Evolutionary conservation across 2,329 filamentous ascomycete species (phyloP).

Genomic region (Trichoderma sp.): DNA sequence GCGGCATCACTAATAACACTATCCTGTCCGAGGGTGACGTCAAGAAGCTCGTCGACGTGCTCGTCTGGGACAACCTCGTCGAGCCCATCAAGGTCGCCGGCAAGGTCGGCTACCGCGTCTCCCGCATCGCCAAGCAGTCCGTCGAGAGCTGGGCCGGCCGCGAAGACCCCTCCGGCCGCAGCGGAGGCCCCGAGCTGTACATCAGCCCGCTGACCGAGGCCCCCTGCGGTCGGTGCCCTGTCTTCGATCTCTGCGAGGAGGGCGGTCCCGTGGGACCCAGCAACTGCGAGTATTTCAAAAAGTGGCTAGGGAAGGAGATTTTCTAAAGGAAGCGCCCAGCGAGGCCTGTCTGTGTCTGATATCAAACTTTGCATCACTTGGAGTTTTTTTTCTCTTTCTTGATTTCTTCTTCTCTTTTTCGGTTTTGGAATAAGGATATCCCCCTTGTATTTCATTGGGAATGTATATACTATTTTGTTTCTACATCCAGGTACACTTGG

Average conservation of each 20-base stretch:
- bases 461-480: not conserved
- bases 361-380: conserved; percentile 23
- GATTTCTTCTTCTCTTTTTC: not conserved
- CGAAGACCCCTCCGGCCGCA: conserved; percentile 36
- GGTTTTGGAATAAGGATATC: not conserved
- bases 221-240: conserved; percentile 87
- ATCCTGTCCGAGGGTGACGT: conserved; percentile 72
- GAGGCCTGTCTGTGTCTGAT: not conserved
- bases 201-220: conserved; percentile 80
- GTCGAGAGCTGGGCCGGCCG: conserved; percentile 40
- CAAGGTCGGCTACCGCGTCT: conserved; percentile 52
- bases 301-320: conserved; percentile 64
- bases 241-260: conserved; percentile 88
- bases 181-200: conserved; percentile 42
- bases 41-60: conserved; percentile 79
- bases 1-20: conserved; percentile 69
- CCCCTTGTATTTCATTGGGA: not conserved
- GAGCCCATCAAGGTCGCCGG: conserved; percentile 58
- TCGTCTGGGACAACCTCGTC: conserved; percentile 83
- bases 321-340: conserved; percentile 22
- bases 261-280: conserved; percentile 86
- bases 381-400: conserved; percentile 21
- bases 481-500: conserved; percentile 1
- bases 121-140: conserved; percentile 47
- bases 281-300: conserved; percentile 87